Percentiles rank a stretch among this genome's conserved stretches.
Evolutionary conservation across 306 rosid species (phyloP).

Genomic region (Rosa chinensis): DNA sequence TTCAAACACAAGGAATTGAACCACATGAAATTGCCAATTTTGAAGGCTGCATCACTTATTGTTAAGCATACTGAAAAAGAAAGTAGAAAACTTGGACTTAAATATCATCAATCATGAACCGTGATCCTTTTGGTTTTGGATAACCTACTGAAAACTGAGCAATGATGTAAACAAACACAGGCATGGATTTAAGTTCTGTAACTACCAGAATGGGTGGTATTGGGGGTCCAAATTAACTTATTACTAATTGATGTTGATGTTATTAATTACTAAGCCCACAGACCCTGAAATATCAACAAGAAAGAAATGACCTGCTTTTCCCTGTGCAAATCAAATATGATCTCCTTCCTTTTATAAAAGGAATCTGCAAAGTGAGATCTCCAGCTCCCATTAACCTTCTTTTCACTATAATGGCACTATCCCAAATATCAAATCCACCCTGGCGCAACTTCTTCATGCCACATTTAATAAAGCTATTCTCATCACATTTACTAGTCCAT

Average conservation of each 20-base stretch:
- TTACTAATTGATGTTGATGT: constrained; percentile 20
- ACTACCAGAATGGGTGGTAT: constrained; percentile 40
- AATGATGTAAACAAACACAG: constrained; percentile 21
- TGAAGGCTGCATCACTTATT: not conserved
- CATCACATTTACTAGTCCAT: not conserved
- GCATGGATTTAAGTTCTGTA: constrained; percentile 28
- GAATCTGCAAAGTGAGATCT: constrained; percentile 11
- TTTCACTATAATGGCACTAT: constrained; percentile 11
- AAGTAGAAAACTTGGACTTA: not conserved
- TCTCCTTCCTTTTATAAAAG: constrained; percentile 7
- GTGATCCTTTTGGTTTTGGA: constrained; percentile 17
- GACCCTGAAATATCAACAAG: not conserved
- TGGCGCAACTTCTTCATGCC: not conserved
- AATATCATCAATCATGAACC: constrained; percentile 24
- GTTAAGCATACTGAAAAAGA: not conserved
- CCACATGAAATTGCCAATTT: not conserved
- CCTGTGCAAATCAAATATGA: constrained; percentile 5
- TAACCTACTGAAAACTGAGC: constrained; percentile 27
- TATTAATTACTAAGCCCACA: not conserved
- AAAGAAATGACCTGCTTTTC: not conserved
- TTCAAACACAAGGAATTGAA: not conserved
- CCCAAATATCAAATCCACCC: constrained; percentile 7
- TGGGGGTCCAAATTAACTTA: constrained; percentile 40
- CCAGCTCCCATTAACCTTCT: constrained; percentile 5
- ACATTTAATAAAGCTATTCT: not conserved